phyloP scores from a whole-genome alignment of 2,329 filamentous ascomycete genomes.

The Fusarium coffeatum region DNA sequence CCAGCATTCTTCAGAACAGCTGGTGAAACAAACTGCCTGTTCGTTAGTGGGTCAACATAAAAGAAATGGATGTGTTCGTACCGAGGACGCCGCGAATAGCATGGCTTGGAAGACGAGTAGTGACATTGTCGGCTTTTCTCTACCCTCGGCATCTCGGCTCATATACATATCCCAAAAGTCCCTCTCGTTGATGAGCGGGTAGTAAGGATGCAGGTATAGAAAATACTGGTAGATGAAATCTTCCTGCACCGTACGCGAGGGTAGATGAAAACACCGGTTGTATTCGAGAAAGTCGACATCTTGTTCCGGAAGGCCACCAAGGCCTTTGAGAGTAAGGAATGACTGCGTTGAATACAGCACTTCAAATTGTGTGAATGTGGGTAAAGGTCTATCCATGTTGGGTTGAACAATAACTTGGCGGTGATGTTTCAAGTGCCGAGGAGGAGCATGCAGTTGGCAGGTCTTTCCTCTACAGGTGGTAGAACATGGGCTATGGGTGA shows the following conservation, averaged over 20 bases:
- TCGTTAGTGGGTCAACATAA: not conserved
- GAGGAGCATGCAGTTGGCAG: not conserved
- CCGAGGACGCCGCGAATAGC: constrained; percentile 35
- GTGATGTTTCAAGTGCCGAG: not conserved
- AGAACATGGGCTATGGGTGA: not conserved
- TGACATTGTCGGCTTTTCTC: not conserved
- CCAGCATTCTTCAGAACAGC: constrained; percentile 36
- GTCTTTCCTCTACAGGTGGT: not conserved
- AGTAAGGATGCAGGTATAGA: constrained; percentile 32
- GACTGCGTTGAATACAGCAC: not conserved
- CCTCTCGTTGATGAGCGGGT: constrained; percentile 24
- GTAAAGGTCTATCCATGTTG: not conserved
- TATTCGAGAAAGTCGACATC: constrained; percentile 9
- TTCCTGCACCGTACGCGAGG: not conserved
- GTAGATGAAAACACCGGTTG: constrained; percentile 15
- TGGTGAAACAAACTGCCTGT: constrained; percentile 20
- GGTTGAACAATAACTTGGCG: not conserved
- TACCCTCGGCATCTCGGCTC: not conserved
- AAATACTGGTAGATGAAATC: constrained; percentile 26
- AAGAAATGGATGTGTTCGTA: not conserved
- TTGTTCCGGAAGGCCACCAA: not conserved
- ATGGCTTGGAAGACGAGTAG: constrained; percentile 27
- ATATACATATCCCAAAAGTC: constrained; percentile 38
- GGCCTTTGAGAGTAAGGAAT: not conserved
- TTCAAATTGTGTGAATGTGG: constrained; percentile 7